Base-by-base conservation (phyloP, 2,329 filamentous ascomycete genomes). In the Trichoderma brevicompactum region DNA sequence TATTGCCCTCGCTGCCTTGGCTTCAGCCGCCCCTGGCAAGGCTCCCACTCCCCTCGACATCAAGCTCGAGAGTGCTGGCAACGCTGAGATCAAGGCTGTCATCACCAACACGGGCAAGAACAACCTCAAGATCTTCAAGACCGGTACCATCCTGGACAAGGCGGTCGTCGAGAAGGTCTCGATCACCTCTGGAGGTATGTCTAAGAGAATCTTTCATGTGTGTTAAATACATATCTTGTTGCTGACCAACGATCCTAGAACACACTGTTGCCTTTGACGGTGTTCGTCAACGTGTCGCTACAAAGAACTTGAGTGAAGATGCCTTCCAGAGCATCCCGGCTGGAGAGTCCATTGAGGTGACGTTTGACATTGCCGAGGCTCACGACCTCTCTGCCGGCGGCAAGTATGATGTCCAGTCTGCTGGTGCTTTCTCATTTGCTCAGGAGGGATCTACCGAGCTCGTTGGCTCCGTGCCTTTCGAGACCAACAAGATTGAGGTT, bases 401-500 rank as follows among this genome's bases (percentile, higher is more conserved):
- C 65, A 77, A 79, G 58, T 87, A 87, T 72, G 82, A 83, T 62
- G 74, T 91, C 55, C 79, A 82, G 62, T 81, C 86, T 5, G 76
- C 77, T 5, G 89, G 89, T 6, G 79, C 81, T 10, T 79, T 90
- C 49, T 83, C 85, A 8, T 83, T 83, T 64, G 84, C 87, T 36
- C 78, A 80, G 23, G 77, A 78, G 49, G 79, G 81, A 70, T 81
- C 79, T 19, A 86, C 80, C 53, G 77, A 82, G 46, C 80, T 91
- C 41, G 74, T 82, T 9, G 86, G 84, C 55, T 82, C 81, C 50
- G 74, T 89, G 2, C 74, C 81, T 10, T 90, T 84, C 77, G 77
- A 80, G 60, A 87, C 85, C 72, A 90, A 90, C 77, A 79, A 80
- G 15, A 75, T 90, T 54, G 80, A 79, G 59, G 79, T 88, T 67